phyloP scores from a whole-genome alignment of 2,329 filamentous ascomycete genomes.

The Malbranchea zuffiana region DNA sequence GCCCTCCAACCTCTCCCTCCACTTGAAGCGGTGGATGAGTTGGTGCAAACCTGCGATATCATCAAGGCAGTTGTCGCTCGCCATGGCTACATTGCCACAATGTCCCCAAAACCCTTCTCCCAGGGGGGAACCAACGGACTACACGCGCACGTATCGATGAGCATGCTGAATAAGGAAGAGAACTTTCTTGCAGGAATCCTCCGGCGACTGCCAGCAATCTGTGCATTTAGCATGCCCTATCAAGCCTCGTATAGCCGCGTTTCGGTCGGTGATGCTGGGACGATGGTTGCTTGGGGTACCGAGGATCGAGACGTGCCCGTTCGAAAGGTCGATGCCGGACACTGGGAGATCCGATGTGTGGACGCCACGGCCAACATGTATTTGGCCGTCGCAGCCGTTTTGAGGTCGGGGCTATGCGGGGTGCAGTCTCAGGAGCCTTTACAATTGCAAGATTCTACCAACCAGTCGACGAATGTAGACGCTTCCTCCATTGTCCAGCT shows the following conservation, averaged over 20 bases:
- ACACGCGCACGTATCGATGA: constrained; percentile 17
- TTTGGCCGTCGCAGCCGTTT: constrained; percentile 12
- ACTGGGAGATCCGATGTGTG: constrained; percentile 18
- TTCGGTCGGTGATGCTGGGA: constrained; percentile 7
- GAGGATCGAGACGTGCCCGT: constrained; percentile 14
- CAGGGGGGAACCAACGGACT: neutral
- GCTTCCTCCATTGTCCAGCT: neutral
- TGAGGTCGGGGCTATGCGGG: constrained; percentile 4
- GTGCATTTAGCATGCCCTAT: constrained; percentile 13
- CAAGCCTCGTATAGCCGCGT: constrained; percentile 13
- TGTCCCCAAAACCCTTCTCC: constrained; percentile 14
- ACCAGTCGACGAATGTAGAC: neutral
- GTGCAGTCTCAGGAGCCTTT: neutral
- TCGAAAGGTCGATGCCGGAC: constrained; percentile 16
- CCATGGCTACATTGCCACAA: constrained; percentile 15
- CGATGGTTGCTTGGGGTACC: constrained; percentile 15
- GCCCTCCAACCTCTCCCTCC: constrained; percentile 14
- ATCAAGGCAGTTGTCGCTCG: constrained; percentile 14
- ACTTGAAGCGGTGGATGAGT: constrained; percentile 16
- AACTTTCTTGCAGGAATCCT: constrained; percentile 14
- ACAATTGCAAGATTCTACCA: neutral
- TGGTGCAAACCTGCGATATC: constrained; percentile 12
- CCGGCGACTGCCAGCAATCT: constrained; percentile 9
- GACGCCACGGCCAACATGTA: constrained; percentile 21
- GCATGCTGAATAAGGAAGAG: constrained; percentile 4